A percentile compares a stretch with the other conserved stretches of the same genome.
These are phyloP conservation scores for Cytospora schulzeri DNA, from an alignment of 2,329 filamentous ascomycete species.

Conservation along the genomic window DNA sequence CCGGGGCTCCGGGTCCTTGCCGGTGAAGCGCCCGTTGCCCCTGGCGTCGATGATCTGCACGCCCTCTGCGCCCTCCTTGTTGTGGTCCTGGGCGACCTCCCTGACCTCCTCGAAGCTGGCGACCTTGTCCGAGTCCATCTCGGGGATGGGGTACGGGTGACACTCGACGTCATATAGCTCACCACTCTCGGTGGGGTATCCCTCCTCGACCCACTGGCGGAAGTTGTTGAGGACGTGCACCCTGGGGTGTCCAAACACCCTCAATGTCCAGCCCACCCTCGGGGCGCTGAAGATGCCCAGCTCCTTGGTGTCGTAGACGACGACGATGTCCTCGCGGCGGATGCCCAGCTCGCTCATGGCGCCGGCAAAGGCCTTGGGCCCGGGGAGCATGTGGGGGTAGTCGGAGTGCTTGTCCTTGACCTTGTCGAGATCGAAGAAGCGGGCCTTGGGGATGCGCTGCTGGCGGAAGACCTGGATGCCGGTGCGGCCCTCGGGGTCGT, in stretches of 20 bases:
- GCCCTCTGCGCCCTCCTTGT: constrained; percentile 80
- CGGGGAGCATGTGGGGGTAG: constrained; percentile 96
- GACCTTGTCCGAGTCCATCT: constrained; percentile 64
- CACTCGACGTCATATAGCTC: constrained; percentile 68
- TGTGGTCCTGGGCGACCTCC: constrained; percentile 72
- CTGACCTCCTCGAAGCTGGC: constrained; percentile 81
- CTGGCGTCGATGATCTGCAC: constrained; percentile 90
- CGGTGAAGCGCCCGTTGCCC: constrained; percentile 76
- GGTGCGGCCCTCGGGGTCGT: constrained; percentile 70
- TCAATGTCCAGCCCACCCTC: constrained; percentile 89
- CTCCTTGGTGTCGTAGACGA: constrained; percentile 92
- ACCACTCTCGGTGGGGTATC: constrained; percentile 80
- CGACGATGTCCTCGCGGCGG: constrained; percentile 81
- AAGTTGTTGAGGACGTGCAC: constrained; percentile 97
- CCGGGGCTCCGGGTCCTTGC: constrained; percentile 82
- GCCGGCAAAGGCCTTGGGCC: constrained; percentile 75
- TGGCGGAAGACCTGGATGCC: constrained; percentile 81
- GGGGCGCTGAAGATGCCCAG: constrained; percentile 93
- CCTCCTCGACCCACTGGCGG: constrained; percentile 85
- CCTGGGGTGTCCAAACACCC: constrained; percentile 82
- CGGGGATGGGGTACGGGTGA: constrained; percentile 64
- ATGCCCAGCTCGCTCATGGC: constrained; percentile 92
- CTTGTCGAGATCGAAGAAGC: constrained; percentile 95
- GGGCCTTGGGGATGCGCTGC: constrained; percentile 82
- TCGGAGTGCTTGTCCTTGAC: constrained; percentile 85